Evolutionary conservation across 495 filamentous ascomycete species (phyloP), one percentile per base, ranked within the genome.

Genomic region (Staphylotrichum longicolle): DNA sequence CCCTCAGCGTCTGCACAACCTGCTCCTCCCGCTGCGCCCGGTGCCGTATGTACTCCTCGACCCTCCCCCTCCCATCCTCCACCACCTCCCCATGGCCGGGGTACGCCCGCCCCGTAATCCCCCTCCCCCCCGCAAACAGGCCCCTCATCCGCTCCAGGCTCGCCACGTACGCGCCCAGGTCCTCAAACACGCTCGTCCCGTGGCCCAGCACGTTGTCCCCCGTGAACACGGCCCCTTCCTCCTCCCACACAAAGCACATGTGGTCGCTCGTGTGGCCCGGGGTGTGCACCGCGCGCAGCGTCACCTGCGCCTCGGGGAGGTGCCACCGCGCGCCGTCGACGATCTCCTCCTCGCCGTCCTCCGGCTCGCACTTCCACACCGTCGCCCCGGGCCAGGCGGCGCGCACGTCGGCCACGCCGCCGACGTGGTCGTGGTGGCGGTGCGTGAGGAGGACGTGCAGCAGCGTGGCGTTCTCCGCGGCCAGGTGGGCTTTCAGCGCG

Each of bases 181-280:
- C 87, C 74, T 96, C 91, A 69, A 96, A 97, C 11, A 96, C 92
- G 35, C 89, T 86, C 4, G 94, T 97, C 3, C 94, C 94, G 60
- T 97, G 91, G 1, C 94, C 94, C 4, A 98, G 82, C 37, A 98
- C 90, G 66, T 94, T 97, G 68, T 98, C 94, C 44, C 91, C 94
- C 0, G 93, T 96, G 74, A 98, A 96, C 70, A 98, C 82, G 8
- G 90, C 90, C 69, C 89, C 82, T 68, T 94, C 89, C 66, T 96
- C 88, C 62, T 86, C 80, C 10, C 90, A 67, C 27, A 87, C 60
- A 58, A 94, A 83, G 33, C 80, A 83, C 83, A 94, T 88, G 72
- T 98, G 94, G 67, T 98, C 94, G 3, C 72, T 74, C 0, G 94
- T 88, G 70, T 98, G 94, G 2, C 94, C 94, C 0, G 94, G 94